Base-by-base conservation (phyloP, 2,329 filamentous ascomycete genomes). In the Fusarium lateritium region DNA sequence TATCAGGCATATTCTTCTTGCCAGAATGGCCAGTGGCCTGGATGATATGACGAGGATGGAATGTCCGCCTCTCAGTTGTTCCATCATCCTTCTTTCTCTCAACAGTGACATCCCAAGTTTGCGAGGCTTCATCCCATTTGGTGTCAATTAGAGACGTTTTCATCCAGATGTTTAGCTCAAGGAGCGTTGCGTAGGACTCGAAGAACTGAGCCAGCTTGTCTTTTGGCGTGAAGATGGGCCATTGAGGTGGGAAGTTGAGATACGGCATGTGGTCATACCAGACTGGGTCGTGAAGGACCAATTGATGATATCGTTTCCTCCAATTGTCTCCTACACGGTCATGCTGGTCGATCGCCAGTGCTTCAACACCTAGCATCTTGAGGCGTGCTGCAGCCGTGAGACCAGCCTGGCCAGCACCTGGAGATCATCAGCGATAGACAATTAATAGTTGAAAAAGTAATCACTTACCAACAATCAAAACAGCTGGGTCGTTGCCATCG, bases 201-300 rank as follows among this genome's bases (percentile, higher is more conserved):
- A 92, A 89, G 79, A 88, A 93, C 43, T 91, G 88, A 2, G 83
- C 91, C 0, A 92, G 80, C 73, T 92, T 92, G 76, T 92, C 90
- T 73, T 92, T 92, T 7, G 90, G 89, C 0, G 89, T 91, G 76
- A 91, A 93, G 17, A 91, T 80, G 5, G 90, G 90, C 90, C 90
- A 93, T 53, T 84, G 84, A 0, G 83, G 73, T 0, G 90, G 91
- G 73, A 92, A 93, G 0, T 80, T 79, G 6, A 93, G 70, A 74
- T 91, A 92, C 0, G 90, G 88, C 80, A 91, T 79, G 71, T 89
- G 86, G 55, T 86, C 84, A 59, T 83, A 86, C 81, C 83, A 89
- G 3, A 92, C 86, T 0, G 89, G 89, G 69, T 92, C 90, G 69
- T 93, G 90, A 0, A 91, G 85, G 2, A 92, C 89, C 0, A 92